Percentiles rank a stretch among this genome's conserved stretches.
Evolutionary conservation across 1,284 basidiomycete genomes (phyloP).

Genomic region (Trichosporon sp.): DNA sequence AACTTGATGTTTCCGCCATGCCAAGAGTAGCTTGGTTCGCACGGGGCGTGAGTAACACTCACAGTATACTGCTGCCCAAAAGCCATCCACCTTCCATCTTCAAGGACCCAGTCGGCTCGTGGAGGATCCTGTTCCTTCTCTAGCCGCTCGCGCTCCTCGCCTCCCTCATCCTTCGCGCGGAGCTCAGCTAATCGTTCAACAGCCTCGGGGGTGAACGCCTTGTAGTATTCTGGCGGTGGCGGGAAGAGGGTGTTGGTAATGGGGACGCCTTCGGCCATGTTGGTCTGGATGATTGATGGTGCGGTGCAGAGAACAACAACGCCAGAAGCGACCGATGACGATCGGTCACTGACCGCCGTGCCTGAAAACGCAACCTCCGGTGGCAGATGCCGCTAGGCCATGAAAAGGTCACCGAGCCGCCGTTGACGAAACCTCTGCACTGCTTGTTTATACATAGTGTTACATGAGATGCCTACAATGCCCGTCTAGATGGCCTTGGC

Average conservation of each 20-base stretch:
- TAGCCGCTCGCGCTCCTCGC: conserved; percentile 22
- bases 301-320: not conserved
- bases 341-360: not conserved
- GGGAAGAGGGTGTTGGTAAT: conserved; percentile 46
- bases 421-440: not conserved
- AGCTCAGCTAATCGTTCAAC: conserved; percentile 23
- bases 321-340: not conserved
- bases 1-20: no score
- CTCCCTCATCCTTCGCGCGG: conserved; percentile 6
- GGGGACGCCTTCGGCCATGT: conserved; percentile 22
- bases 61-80: conserved; percentile 43
- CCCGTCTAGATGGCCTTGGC: conserved; percentile 25
- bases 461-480: not conserved
- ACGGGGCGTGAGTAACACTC: no score
- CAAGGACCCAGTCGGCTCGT: conserved; percentile 34
- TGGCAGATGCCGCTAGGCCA: not conserved
- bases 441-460: not conserved
- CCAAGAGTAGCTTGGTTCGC: no score
- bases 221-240: conserved; percentile 41
- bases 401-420: not conserved
- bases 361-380: not conserved
- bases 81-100: conserved; percentile 41
- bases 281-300: not conserved
- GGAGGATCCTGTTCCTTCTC: conserved; percentile 24
- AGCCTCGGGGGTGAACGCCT: conserved; percentile 29